Base-by-base conservation (phyloP, 371 early-diverging fungal genomes). In the Syncephalastrum sp. region DNA sequence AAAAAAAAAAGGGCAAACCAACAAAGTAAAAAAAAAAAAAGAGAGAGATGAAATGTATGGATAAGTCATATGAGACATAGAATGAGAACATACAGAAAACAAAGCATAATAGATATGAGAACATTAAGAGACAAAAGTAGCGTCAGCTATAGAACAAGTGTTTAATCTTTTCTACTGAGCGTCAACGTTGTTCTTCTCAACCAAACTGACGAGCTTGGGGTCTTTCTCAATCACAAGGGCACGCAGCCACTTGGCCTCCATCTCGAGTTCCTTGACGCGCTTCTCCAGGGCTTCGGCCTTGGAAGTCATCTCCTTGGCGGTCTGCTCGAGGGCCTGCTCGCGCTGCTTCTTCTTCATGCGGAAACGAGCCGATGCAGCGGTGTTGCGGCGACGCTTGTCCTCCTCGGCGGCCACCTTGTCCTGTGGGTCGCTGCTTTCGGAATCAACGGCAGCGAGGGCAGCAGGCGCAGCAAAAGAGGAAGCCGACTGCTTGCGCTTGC, bases 321-420 rank as follows among this genome's bases (percentile, higher is more conserved):
- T 89, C 52, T 81, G 79, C 70, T 95, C 92, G 15, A 96, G 69
- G 12, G 83, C 88, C 79, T 93, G 88, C 66, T 96, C 96, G 51
- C 90, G 84, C 60, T 82, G 56, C 65, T 93, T 92, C 72, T 96
- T 98, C 79, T 95, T 94, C 53, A 92, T 85, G 7, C 98, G 88
- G 81, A 98, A 98, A 27, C 98, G 79, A 5, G 96, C 96, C 0
- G 94, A 93, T 0, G 98, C 98, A 3, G 91, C 94, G 1, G 96
- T 97, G 79, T 97, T 97, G 33, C 97, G 79, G 19, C 87, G 77
- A 47, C 98, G 86, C 74, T 96, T 96, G 69, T 95, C 97, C 51
- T 89, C 91, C 56, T 86, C 88, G 4, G 85, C 75, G 7, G 64
- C 57, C 5, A 61, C 25, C 4, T 63, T 50, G 38, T 78, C 71